Base-by-base conservation (phyloP, 2,329 filamentous ascomycete species). In the Aspergillus eucalypticola region DNA sequence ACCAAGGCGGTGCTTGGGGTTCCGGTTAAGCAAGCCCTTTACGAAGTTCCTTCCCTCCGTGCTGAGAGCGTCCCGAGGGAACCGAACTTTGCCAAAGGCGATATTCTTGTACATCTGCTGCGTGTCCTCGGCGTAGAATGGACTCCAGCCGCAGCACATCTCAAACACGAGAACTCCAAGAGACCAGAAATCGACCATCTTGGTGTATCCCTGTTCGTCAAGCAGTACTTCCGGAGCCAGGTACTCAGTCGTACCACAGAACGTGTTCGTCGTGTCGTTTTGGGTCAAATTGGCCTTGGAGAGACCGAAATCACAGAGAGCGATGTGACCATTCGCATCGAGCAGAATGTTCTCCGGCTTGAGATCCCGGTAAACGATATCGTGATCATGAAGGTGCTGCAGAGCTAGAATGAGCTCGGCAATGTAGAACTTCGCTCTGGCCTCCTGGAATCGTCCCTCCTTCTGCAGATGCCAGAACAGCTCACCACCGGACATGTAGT, bases 41-140 rank as follows among this genome's bases (percentile, higher is more conserved):
- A 99, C 95, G 71, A 99, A 99, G 78, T 96, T 98, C 60, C 95
- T 87, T 60, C 95, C 95, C 76, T 99, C 95, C 42, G 92, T 90
- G 62, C 92, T 97, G 32, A 99, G 82, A 1, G 95, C 96, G 76
- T 99, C 95, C 66, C 93, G 87, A 7, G 95, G 95, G 76, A 99
- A 99, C 62, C 95, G 86, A 60, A 99, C 95, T 75, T 99, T 99
- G 74, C 95, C 95, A 73, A 99, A 99, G 0, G 95, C 95, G 74
- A 99, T 99, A 80, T 99, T 99, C 83, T 99, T 99, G 83, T 99
- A 99, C 95, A 99, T 99, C 76, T 99, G 95, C 78, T 99, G 95
- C 0, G 95, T 99, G 73, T 99, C 95, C 73, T 99, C 95, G 59
- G 95, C 95, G 70, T 98, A 99, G 79, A 99, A 99, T 0, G 95